Evolutionary conservation across 805 yeast species (phyloP), one percentile per base, ranked within the genome.

Genomic region (Debaryomyces castellii): DNA sequence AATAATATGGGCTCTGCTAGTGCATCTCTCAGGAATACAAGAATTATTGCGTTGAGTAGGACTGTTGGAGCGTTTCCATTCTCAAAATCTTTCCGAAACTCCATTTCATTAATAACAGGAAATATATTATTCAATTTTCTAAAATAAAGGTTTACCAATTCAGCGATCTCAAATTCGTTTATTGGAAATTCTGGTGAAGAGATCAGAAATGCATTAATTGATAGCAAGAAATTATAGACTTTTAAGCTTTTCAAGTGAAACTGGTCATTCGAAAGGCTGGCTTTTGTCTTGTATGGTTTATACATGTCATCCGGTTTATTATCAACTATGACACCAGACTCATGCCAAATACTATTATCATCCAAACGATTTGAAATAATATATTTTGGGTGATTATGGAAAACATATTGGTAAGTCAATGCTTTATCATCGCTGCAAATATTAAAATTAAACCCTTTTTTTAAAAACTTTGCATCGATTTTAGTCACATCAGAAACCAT

Each of bases 181-280:
- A 67, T 53, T 7, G 51, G 55, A 40, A 50, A 63, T 37, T 54
- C 59, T 2, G 56, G 52, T n/a, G 53, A 48, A 5, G 59, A 46
- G 17, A 67, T 47, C 7, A 68, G 64, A 49, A 68, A 67, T 5
- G 71, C 71, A 46, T 64, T 41, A 20, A 66, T 64, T 4, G 53
- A 45, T 22, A 52, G 43, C 20, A 67, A 48, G 32, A 52, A 58
- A 3, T 52, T 42, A 44, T 53, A 59, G 18, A 46, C 47, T 16
- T 48, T 44, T 16, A 28, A 28, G 40, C 44, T 46, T 38, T 46
- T 49, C 30, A 61, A 50, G 35, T 55, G 44, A 49, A 34, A 47
- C 22, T 50, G 51, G 1, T 42, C 39, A 35, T 53, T 53, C 5
- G 36, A 24, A 20, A 1, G 17, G 11, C 33, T 24, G n/a, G 22